A percentile compares a stretch with the other conserved stretches of the same genome.
These are phyloP conservation scores for Ceratocystis diversiconidia DNA, from an alignment of 2,329 filamentous ascomycete genomes.

Conservation along the genomic window DNA sequence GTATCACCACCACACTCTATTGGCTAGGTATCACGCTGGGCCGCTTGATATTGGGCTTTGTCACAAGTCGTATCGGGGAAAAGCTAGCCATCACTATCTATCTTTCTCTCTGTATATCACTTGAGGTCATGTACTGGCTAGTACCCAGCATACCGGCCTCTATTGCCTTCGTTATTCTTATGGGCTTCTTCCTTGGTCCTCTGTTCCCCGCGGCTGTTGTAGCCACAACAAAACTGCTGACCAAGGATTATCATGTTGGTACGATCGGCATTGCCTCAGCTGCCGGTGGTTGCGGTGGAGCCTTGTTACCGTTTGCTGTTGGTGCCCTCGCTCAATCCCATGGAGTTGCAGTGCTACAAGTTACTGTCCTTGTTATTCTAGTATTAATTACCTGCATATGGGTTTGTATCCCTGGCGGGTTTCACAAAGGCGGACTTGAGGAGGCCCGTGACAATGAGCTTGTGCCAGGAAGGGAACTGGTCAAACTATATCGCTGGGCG, in stretches of 20 bases:
- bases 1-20: constrained; percentile 65
- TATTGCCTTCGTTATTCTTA: constrained; percentile 53
- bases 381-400: constrained; percentile 33
- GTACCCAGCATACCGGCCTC: constrained; percentile 63
- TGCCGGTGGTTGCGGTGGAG: constrained; percentile 60
- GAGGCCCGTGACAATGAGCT: constrained; percentile 26
- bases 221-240: constrained; percentile 58
- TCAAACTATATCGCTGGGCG: constrained; percentile 5
- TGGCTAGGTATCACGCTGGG: constrained; percentile 73
- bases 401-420: constrained; percentile 30
- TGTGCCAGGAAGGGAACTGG: constrained; percentile 9
- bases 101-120: constrained; percentile 44
- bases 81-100: constrained; percentile 51
- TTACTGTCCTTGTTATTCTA: constrained; percentile 38
- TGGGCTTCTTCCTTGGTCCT: constrained; percentile 70
- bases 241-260: constrained; percentile 59
- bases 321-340: constrained; percentile 49
- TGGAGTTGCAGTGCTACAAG: constrained; percentile 43
- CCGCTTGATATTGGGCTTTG: constrained; percentile 57
- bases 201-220: constrained; percentile 65
- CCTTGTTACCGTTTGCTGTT: constrained; percentile 50
- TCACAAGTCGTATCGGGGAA: constrained; percentile 61
- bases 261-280: constrained; percentile 69
- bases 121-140: constrained; percentile 68
- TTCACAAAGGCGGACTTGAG: constrained; percentile 30